These are phyloP conservation scores for Cercospora sesami DNA, from an alignment of 2,329 filamentous ascomycete genomes.

Conservation along the genomic window DNA sequence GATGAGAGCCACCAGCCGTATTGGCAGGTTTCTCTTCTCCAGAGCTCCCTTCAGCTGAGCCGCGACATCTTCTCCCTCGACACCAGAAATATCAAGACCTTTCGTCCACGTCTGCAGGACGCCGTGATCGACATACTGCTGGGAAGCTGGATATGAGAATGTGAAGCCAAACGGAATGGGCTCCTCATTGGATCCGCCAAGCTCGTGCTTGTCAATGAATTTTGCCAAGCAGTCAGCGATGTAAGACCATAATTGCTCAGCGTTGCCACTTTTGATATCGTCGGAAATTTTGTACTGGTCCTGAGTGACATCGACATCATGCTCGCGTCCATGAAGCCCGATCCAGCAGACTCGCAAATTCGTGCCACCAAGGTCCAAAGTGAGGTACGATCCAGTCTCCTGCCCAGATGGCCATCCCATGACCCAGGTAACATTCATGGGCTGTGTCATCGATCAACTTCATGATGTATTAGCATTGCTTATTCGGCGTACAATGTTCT, in stretches of 20 bases:
- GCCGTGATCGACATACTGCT: constrained; percentile 91
- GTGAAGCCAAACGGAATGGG: constrained; percentile 86
- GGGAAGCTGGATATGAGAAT: constrained; percentile 92
- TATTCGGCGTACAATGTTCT: not conserved
- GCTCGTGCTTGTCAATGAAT: constrained; percentile 84
- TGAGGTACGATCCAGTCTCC: constrained; percentile 84
- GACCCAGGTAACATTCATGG: constrained; percentile 98
- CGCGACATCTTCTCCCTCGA: constrained; percentile 88
- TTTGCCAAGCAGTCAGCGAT: constrained; percentile 90
- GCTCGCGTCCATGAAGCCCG: constrained; percentile 80
- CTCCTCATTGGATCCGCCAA: constrained; percentile 60
- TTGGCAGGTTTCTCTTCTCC: constrained; percentile 71
- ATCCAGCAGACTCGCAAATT: constrained; percentile 96
- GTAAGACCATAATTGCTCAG: constrained; percentile 91
- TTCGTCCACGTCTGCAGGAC: constrained; percentile 96
- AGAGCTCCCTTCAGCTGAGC: constrained; percentile 83
- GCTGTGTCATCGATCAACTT: constrained; percentile 54
- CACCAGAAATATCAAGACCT: constrained; percentile 89
- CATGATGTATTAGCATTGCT: not conserved
- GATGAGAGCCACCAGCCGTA: constrained; percentile 81
- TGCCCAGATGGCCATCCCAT: constrained; percentile 85
- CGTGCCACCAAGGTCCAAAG: constrained; percentile 94
- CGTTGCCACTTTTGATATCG: constrained; percentile 81
- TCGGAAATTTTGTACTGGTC: constrained; percentile 96
- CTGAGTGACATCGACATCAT: constrained; percentile 90